Conservation (phyloP, 441 rosid genomes). For the Erysimum cheiri region DNA sequence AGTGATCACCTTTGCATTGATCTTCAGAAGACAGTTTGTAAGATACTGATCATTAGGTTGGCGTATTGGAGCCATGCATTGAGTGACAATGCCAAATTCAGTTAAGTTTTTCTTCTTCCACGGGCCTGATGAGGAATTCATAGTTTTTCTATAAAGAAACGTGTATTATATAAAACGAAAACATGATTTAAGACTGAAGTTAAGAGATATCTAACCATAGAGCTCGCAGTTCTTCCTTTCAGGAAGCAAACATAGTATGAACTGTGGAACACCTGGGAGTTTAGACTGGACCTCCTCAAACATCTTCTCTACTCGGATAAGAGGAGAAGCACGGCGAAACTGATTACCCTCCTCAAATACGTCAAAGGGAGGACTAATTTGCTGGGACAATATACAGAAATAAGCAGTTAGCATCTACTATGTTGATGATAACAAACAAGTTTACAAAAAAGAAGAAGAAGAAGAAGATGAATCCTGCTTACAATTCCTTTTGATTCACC, state of each 20-base stretch:
- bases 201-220: conserved; percentile 53
- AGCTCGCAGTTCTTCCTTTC: conserved; percentile 79
- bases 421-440: conserved; percentile 23
- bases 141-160: background rate
- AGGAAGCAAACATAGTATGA: conserved; percentile 75
- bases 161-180: background rate
- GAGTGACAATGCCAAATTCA: conserved; percentile 75
- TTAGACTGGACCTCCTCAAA: conserved; percentile 67
- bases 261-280: conserved; percentile 79
- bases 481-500: conserved; percentile 76
- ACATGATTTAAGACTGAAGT: background rate
- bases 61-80: conserved; percentile 73
- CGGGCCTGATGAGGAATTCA: conserved; percentile 56
- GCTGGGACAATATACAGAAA: conserved; percentile 42
- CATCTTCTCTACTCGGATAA: conserved; percentile 76
- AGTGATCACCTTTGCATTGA: conserved; percentile 72
- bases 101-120: conserved; percentile 79
- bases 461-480: conserved; percentile 40
- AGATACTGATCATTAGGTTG: conserved; percentile 74
- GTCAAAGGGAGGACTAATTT: conserved; percentile 54
- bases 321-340: conserved; percentile 58
- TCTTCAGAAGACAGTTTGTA: conserved; percentile 73
- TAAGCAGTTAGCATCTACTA: background rate
- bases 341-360: conserved; percentile 71
- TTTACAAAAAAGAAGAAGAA: background rate